These are phyloP conservation scores for Lathyrus sativus DNA, from an alignment of 306 rosid genomes.

Conservation along the genomic window DNA sequence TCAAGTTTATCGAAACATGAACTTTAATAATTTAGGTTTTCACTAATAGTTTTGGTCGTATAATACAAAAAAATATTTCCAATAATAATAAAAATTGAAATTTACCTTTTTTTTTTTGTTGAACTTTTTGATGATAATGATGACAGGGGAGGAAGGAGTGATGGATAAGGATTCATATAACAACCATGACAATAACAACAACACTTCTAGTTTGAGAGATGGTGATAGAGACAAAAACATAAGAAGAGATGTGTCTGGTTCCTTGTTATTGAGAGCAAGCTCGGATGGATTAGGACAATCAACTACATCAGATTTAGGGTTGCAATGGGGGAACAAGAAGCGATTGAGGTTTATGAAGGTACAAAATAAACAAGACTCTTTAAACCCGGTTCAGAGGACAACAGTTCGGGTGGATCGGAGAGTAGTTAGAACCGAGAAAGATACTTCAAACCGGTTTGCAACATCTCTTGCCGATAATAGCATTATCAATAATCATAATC, in stretches of 20 bases:
- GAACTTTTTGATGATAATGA: background rate
- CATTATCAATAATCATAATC: background rate
- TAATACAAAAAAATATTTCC: background rate
- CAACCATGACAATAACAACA: constrained; percentile 34
- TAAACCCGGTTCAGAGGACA: constrained; percentile 64
- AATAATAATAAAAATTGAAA: background rate
- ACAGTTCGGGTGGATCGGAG: constrained; percentile 83
- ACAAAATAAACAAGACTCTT: constrained; percentile 71
- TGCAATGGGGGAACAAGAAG: constrained; percentile 95
- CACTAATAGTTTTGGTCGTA: constrained; percentile 11
- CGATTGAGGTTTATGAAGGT: constrained; percentile 89
- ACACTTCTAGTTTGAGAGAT: constrained; percentile 26
- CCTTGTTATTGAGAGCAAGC: constrained; percentile 55
- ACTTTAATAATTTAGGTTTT: constrained; percentile 24
- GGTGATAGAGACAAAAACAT: constrained; percentile 50
- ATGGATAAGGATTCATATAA: constrained; percentile 67
- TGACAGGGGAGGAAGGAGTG: constrained; percentile 45
- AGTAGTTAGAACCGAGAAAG: constrained; percentile 70
- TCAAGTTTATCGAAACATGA: background rate
- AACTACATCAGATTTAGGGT: constrained; percentile 65
- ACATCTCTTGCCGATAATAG: constrained; percentile 22
- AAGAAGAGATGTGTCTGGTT: constrained; percentile 47
- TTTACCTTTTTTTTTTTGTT: background rate
- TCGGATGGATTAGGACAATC: constrained; percentile 55
- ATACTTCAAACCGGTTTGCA: constrained; percentile 51